A percentile compares a stretch with the other conserved stretches of the same genome.
Conservation (phyloP, 257 asterid genomes). For the Solanum chaucha region DNA sequence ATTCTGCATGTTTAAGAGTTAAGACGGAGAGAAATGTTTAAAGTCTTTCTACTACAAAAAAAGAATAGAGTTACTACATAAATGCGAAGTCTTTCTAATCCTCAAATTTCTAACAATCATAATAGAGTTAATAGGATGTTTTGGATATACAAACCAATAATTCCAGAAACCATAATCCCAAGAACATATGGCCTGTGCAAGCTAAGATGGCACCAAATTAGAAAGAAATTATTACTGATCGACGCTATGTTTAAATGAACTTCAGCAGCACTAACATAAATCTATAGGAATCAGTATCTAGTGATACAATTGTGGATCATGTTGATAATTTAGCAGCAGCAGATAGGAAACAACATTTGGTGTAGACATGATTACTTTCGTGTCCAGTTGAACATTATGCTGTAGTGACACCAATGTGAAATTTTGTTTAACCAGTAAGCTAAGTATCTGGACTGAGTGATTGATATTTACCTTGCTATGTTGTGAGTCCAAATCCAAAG, state of each 20-base stretch:
- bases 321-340: not conserved
- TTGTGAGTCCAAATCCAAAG: slow-evolving; percentile 53
- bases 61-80: too few relatives aligned
- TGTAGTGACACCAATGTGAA: not conserved
- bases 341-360: not conserved
- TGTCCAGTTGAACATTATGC: not conserved
- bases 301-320: not conserved
- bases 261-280: not conserved
- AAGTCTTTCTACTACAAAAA: too few relatives aligned
- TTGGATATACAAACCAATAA: too few relatives aligned
- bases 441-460: not conserved
- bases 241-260: not conserved
- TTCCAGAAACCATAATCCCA: not conserved
- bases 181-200: slow-evolving; percentile 18
- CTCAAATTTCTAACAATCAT: too few relatives aligned
- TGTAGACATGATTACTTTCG: not conserved
- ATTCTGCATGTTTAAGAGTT: too few relatives aligned
- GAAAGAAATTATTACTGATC: not conserved
- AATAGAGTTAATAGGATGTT: too few relatives aligned
- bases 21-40: too few relatives aligned
- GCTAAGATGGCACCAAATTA: not conserved
- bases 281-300: not conserved
- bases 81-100: too few relatives aligned
- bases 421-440: too few relatives aligned
- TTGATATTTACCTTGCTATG: slow-evolving; percentile 39